Percentiles rank a stretch among this genome's conserved stretches.
Conservation (phyloP, 2,329 filamentous ascomycete genomes). For the Geosmithia morbida region DNA sequence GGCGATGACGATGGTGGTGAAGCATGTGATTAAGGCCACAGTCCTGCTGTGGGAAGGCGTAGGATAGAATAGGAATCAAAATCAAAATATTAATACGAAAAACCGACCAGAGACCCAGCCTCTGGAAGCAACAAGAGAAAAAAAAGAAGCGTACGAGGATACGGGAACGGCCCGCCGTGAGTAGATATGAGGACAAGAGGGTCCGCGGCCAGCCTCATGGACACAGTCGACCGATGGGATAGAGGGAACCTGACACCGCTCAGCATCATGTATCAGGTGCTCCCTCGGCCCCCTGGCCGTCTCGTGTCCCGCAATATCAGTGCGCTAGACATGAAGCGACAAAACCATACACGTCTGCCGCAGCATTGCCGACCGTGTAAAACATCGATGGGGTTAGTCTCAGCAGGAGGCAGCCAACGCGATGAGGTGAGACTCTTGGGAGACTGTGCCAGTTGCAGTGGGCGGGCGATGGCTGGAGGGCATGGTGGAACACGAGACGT, state of each 20-base stretch:
- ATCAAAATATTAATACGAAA: not conserved
- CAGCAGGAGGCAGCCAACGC: not conserved
- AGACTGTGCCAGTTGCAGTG: not conserved
- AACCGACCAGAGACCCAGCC: not conserved
- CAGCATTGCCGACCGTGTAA: not conserved
- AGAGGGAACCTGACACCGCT: no score
- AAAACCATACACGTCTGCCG: not conserved
- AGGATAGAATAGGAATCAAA: no score
- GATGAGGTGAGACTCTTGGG: not conserved
- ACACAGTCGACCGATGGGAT: no score
- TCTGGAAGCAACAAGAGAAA: not conserved
- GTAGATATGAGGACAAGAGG: not conserved
- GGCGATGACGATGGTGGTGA: not conserved
- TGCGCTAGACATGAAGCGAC: not conserved
- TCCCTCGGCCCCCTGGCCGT: no score
- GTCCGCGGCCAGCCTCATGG: not conserved
- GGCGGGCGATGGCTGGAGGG: conserved; percentile 8
- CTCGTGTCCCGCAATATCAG: not conserved
- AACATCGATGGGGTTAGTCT: not conserved
- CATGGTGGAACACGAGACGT: not conserved
- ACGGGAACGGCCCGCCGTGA: not conserved
- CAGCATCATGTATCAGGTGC: no score
- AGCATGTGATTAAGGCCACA: not conserved
- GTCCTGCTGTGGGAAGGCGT: not conserved
- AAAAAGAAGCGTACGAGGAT: not conserved